phyloP scores from a whole-genome alignment of 305 asterid genomes.

The Solanum hybrid region DNA sequence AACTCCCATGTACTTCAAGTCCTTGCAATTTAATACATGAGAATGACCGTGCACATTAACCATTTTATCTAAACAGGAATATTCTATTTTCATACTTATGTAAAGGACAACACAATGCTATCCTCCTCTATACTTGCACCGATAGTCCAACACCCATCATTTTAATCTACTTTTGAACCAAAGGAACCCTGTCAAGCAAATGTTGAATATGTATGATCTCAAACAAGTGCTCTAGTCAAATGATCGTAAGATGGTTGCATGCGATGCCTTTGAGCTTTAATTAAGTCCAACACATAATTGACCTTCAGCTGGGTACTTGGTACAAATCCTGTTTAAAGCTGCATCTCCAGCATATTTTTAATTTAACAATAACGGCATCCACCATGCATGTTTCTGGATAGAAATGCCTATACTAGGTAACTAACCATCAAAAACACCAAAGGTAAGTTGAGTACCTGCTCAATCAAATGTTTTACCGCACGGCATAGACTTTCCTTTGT shows the following conservation, averaged over 20 bases:
- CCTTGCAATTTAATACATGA: not conserved
- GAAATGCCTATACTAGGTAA: not conserved
- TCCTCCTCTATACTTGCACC: not conserved
- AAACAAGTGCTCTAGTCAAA: not conserved
- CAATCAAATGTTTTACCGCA: constrained; percentile 60
- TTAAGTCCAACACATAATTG: not conserved
- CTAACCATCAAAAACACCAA: constrained; percentile 4
- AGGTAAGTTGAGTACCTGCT: constrained; percentile 52
- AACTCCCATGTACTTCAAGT: not conserved
- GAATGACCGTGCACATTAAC: not conserved
- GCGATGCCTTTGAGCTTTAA: not conserved
- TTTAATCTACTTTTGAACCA: not conserved
- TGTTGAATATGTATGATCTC: not conserved
- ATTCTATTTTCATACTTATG: not conserved
- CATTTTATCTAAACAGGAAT: not conserved
- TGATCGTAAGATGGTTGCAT: not conserved
- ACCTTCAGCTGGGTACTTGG: not conserved
- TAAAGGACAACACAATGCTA: not conserved
- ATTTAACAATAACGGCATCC: not conserved
- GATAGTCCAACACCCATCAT: not conserved
- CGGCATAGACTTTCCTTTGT: constrained; percentile 51
- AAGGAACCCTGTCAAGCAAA: not conserved
- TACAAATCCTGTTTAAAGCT: constrained; percentile 1
- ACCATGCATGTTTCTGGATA: not conserved
- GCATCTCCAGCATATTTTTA: not conserved